phyloP scores from a whole-genome alignment of 495 filamentous ascomycete species.

The Hypoxylon fuscum region DNA sequence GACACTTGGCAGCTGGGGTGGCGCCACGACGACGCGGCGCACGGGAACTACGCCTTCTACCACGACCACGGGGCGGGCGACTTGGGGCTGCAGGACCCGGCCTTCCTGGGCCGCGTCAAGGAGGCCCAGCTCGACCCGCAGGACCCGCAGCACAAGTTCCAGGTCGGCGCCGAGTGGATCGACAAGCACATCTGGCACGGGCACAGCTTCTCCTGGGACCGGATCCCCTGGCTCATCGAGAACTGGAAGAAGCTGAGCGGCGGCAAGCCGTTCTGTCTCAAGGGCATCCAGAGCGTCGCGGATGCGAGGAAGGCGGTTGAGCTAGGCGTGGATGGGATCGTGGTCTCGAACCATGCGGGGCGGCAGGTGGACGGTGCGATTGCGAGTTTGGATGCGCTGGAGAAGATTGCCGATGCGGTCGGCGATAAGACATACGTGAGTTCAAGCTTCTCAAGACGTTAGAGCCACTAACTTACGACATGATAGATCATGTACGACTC shows the following conservation, averaged over 20 bases:
- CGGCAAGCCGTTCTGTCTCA: slow-evolving; percentile 64
- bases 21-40: slow-evolving; percentile 68
- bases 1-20: slow-evolving; percentile 74
- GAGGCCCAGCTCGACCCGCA: slow-evolving; percentile 55
- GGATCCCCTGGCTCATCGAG: slow-evolving; percentile 63
- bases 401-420: slow-evolving; percentile 64
- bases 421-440: slow-evolving; percentile 40
- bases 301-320: slow-evolving; percentile 66
- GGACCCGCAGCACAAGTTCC: slow-evolving; percentile 57
- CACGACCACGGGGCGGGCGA: slow-evolving; percentile 50
- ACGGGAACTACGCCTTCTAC: slow-evolving; percentile 72
- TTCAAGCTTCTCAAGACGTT: background rate
- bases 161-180: slow-evolving; percentile 65
- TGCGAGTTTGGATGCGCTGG: slow-evolving; percentile 68
- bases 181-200: slow-evolving; percentile 71
- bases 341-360: slow-evolving; percentile 70
- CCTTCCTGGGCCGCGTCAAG: slow-evolving; percentile 61
- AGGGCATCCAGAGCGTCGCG: slow-evolving; percentile 64
- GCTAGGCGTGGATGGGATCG: slow-evolving; percentile 63
- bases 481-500: slow-evolving; percentile 70
- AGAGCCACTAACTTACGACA: slow-evolving; percentile 45
- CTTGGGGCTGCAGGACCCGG: slow-evolving; percentile 66
- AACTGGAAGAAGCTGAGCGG: slow-evolving; percentile 62
- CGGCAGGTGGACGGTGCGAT: slow-evolving; percentile 71
- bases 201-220: slow-evolving; percentile 66